These are phyloP conservation scores for Trichomonascaceae sp. DNA, from an alignment of 1,139 yeast species.

Conservation along the genomic window DNA sequence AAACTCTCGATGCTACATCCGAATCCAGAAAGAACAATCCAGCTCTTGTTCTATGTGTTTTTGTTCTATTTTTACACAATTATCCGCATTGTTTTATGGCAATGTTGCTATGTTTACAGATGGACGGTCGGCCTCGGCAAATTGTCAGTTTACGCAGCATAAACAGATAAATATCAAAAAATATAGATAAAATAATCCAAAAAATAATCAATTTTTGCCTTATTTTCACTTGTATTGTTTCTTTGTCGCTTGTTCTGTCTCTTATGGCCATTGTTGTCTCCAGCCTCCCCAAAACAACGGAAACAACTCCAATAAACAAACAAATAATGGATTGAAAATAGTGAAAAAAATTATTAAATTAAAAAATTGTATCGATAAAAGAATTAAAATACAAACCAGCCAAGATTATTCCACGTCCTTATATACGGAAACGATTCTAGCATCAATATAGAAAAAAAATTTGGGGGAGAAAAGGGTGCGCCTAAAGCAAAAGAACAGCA, in stretches of 20 bases:
- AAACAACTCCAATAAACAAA: background rate
- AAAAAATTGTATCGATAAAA: background rate
- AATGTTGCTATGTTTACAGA: background rate
- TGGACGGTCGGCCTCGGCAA: background rate
- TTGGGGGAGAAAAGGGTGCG: background rate
- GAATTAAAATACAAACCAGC: background rate
- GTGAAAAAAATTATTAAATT: background rate
- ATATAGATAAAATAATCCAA: no score
- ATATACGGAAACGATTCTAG: background rate
- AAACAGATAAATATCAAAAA: background rate
- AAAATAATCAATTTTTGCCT: no score
- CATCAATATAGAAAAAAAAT: background rate
- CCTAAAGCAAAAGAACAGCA: conserved; percentile 6
- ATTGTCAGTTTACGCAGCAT: background rate
- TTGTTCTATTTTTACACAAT: background rate
- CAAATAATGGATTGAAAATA: background rate
- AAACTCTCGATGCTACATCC: background rate
- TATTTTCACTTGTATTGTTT: no score
- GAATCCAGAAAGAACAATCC: background rate
- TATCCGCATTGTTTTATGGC: background rate
- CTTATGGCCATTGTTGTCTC: no score
- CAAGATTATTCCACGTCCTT: background rate
- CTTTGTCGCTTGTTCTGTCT: no score
- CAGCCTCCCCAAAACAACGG: no score
- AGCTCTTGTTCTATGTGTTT: background rate